Evolutionary conservation across 495 filamentous ascomycete genomes (phyloP), one percentile per base, ranked within the genome.

Genomic region (Diplogelasinospora grovesii): DNA sequence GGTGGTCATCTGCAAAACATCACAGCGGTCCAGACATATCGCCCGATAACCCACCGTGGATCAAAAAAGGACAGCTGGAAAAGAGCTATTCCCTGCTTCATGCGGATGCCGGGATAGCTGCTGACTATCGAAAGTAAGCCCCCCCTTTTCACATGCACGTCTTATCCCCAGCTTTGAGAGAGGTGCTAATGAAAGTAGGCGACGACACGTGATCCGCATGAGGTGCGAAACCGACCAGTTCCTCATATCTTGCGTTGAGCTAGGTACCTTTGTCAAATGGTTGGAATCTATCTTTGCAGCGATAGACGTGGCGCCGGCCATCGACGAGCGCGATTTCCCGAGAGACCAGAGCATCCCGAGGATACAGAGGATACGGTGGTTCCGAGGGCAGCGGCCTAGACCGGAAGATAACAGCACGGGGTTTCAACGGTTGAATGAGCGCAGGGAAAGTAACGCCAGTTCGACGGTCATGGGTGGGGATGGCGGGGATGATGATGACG

Each of bases 141-240:
- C 15, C n/a, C n/a, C n/a, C n/a, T n/a, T n/a, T n/a, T n/a, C n/a
- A n/a, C n/a, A n/a, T n/a, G n/a, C n/a, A 11, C 8, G 22, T 35
- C 28, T 13, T 27, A 2, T 14, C 13, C 37, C 15, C 36, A 10
- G 8, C 4, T 29, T 10, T 30, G 10, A 25, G 27, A 31, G 26
- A 42, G 16, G 19, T 44, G 20, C 40, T 20, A 31, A 30, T 27
- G 14, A 24, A 21, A 37, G 20, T 19, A 78, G 74, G 39, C 65
- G 69, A 20, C 67, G 73, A 21, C 73, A 72, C 49, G 74, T 80
- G 24, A 70, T 83, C 29, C 73, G 80, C n/a, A 42, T 84, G 33
- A 64, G 81, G 13, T 63, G 70, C 8, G 80, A 83, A 47, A 69
- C 74, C 4, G 78, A 83, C 38, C 80, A 84, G 57, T 76, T 84